A percentile compares a stretch with the other conserved stretches of the same genome.
Evolutionary conservation across 2,329 filamentous ascomycete species (phyloP).

Genomic region (Lasiodiplodia hormozganensis): DNA sequence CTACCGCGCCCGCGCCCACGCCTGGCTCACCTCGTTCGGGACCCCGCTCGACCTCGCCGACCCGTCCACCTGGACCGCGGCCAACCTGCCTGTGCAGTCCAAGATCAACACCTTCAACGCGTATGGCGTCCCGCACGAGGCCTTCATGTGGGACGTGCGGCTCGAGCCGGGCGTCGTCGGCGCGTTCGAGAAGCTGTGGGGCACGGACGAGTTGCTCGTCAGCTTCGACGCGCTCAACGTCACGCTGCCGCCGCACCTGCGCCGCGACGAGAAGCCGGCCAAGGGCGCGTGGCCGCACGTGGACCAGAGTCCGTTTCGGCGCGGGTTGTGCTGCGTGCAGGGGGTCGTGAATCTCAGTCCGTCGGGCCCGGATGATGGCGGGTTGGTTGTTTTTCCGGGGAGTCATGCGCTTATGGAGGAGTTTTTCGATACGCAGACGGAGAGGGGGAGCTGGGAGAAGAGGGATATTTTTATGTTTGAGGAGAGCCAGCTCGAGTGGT

Average conservation of each 20-base stretch:
- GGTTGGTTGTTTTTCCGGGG: constrained; percentile 46
- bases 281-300: constrained; percentile 47
- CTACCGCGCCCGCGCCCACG: constrained; percentile 49
- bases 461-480: constrained; percentile 39
- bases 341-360: constrained; percentile 57
- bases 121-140: constrained; percentile 49
- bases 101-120: constrained; percentile 40
- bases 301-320: constrained; percentile 41
- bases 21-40: constrained; percentile 53
- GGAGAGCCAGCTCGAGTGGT: constrained; percentile 49
- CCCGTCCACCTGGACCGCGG: constrained; percentile 44
- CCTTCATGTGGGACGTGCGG: constrained; percentile 50
- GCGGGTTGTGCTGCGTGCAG: constrained; percentile 60
- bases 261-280: constrained; percentile 36
- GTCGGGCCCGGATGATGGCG: constrained; percentile 46
- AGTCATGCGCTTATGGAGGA: constrained; percentile 41
- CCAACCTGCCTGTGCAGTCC: constrained; percentile 46
- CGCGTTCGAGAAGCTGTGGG: constrained; percentile 46
- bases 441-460: constrained; percentile 42
- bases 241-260: constrained; percentile 39
- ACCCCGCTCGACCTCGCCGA: constrained; percentile 48
- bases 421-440: constrained; percentile 41
- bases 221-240: constrained; percentile 51
- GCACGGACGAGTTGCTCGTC: constrained; percentile 45
- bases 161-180: constrained; percentile 49